Percentiles rank a stretch among this genome's conserved stretches.
Conservation (phyloP, 768 basidiomycete species). For the Tulasnella sp. region DNA sequence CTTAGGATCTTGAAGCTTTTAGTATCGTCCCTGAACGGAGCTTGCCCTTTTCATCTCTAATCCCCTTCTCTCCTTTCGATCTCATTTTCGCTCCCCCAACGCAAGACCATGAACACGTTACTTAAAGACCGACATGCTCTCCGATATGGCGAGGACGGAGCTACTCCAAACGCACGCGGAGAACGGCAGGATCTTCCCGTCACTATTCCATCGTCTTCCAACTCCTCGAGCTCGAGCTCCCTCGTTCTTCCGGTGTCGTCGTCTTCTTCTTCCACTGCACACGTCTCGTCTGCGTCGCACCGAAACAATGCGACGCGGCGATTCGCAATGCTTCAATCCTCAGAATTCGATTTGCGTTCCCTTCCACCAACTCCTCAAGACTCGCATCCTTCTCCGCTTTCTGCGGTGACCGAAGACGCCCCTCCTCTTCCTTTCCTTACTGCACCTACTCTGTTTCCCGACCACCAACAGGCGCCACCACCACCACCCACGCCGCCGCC, state of each 20-base stretch:
- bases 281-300: neutral
- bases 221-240: neutral
- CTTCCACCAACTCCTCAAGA: conserved; percentile 10
- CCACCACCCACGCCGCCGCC: neutral
- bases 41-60: neutral
- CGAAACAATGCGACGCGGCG: neutral
- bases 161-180: neutral
- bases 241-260: neutral
- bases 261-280: neutral
- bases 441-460: neutral
- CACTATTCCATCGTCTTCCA: neutral
- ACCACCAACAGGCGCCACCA: neutral
- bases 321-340: neutral
- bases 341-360: conserved; percentile 4
- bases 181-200: neutral
- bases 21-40: neutral
- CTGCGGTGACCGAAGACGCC: neutral
- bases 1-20: neutral
- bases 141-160: neutral
- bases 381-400: neutral
- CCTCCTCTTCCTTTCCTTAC: neutral
- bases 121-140: neutral
- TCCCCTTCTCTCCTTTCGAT: neutral
- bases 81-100: neutral
- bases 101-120: neutral